Evolutionary conservation across 768 basidiomycete species (phyloP), one percentile per base, ranked within the genome.

Genomic region (Heimioporus sp.): DNA sequence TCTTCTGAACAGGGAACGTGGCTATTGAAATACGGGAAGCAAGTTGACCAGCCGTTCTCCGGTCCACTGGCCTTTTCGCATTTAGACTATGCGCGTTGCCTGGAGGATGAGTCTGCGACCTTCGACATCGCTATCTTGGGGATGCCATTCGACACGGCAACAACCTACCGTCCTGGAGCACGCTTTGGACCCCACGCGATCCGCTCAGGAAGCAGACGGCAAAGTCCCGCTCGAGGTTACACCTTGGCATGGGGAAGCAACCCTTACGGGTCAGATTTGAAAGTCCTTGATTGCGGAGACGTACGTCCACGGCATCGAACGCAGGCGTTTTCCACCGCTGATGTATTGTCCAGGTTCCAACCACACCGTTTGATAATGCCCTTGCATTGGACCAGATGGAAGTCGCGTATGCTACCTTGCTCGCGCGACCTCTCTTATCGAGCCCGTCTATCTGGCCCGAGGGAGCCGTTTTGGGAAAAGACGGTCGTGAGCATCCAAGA

Each of bases 111-210:
- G 54, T 52, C 60, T 19, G 40, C 43, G 16, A 24, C 20, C 10
- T 63, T 63, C 28, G 62, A 94, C 66, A 82, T 95, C 48, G 91
- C 88, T 2, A 65, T 95, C 35, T 69, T 95, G 6, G 92, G 89
- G 9, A 81, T 89, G 74, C 88, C 88, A 0, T 90, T 90, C 59
- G 87, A 91, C 59, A 91, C 87, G 1, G 77, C 73, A 2, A 81
- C 83, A 11, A 64, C 67, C 1, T 80, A 74, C 52, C 69, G 79
- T 6, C 74, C 69, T 16, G 92, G 91, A 5, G 92, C 92, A 12
- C 81, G 92, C 10, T 95, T 95, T 71, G 92, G 92, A 9, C 92
- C 92, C 1, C 83, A 81, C 63, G 92, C 85, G 10, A 90, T 95
- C 57, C 82, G 93, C 39, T 85, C 85, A 5, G 90, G 90, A 3